phyloP scores from a whole-genome alignment of 352 stramenopile genomes.

The Globisporangium apiculatum region DNA sequence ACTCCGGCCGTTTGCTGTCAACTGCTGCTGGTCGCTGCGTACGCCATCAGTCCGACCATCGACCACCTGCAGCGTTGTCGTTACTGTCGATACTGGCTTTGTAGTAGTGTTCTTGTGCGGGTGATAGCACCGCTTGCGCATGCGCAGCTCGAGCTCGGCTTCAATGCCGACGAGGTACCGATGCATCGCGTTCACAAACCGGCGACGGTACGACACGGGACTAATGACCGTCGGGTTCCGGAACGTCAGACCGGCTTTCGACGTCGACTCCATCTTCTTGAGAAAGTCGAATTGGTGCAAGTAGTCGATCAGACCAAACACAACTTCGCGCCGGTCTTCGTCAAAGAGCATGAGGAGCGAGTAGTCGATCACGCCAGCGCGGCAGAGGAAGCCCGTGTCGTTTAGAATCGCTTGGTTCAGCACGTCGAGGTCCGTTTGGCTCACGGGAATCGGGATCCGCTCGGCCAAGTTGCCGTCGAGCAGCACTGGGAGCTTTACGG shows the following conservation, averaged over 20 bases:
- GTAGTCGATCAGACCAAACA: conserved; percentile 82
- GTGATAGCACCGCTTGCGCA: conserved; percentile 37
- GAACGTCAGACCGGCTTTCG: conserved; percentile 78
- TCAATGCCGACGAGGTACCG: conserved; percentile 80
- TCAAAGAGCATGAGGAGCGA: conserved; percentile 82
- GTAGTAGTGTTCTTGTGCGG: conserved; percentile 10
- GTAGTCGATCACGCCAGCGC: conserved; percentile 80
- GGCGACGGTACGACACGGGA: conserved; percentile 65
- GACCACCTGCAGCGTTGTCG: not conserved
- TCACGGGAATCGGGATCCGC: conserved; percentile 70
- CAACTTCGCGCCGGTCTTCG: conserved; percentile 63
- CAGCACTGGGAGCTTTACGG: conserved; percentile 58
- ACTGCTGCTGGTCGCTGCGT: too few species aligned
- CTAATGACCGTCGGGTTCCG: conserved; percentile 82
- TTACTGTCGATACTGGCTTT: not conserved
- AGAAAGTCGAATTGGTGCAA: conserved; percentile 86
- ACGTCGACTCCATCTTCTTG: conserved; percentile 88
- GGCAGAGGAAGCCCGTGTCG: conserved; percentile 69
- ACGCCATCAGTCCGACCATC: not conserved
- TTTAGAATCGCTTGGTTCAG: conserved; percentile 68
- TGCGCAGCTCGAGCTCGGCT: conserved; percentile 60
- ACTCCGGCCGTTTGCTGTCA: too few species aligned
- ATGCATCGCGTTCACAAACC: conserved; percentile 81
- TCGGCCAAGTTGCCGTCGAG: conserved; percentile 79
- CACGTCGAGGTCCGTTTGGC: conserved; percentile 46